Evolutionary conservation across 202 grass and related monocot species (phyloP).

Genomic region (Carex arenaria): DNA sequence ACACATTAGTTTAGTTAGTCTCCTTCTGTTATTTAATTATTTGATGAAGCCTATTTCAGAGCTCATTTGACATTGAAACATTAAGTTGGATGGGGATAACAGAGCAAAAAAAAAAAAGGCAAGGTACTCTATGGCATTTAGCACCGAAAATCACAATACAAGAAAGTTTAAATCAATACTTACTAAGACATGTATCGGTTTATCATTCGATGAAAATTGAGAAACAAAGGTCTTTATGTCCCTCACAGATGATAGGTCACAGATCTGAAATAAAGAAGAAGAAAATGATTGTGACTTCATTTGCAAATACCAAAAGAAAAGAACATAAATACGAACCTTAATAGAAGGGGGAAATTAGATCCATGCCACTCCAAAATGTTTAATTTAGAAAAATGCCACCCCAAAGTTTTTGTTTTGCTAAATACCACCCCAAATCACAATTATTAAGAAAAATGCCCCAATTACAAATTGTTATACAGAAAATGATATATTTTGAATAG

Average conservation of each 20-base stretch:
- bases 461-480: too few relatives aligned
- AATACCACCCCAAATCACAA: too few relatives aligned
- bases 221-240: conserved; percentile 70
- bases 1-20: neutral
- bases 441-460: too few relatives aligned
- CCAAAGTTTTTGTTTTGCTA: too few relatives aligned
- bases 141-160: neutral
- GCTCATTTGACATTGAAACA: neutral
- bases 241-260: conserved; percentile 81
- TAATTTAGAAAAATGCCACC: too few relatives aligned
- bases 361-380: too few relatives aligned
- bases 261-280: conserved; percentile 42
- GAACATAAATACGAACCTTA: neutral
- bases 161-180: conserved; percentile 22
- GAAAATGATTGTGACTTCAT: neutral
- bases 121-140: neutral
- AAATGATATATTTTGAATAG: too few relatives aligned
- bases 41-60: neutral
- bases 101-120: conserved; percentile 1
- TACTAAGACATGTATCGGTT: conserved; percentile 82
- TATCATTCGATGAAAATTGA: conserved; percentile 57
- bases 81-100: neutral
- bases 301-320: neutral
- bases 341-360: too few relatives aligned
- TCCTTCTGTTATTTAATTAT: neutral